Evolutionary conservation across 805 yeast genomes (phyloP), one percentile per base, ranked within the genome.

Genomic region (Debaryomyces hansenii): DNA sequence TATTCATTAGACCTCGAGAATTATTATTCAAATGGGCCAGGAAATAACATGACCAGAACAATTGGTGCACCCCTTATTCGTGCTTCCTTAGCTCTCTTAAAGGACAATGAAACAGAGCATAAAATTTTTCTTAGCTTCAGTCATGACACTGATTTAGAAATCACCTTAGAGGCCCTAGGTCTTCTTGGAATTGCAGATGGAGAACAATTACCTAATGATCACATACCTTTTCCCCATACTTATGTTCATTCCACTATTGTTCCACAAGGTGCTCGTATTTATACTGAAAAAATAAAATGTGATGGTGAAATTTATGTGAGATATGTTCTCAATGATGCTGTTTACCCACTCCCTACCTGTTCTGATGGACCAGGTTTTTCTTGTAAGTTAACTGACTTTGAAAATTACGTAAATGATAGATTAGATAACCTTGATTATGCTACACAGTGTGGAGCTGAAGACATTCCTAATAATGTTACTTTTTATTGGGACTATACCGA

Each of bases 91-190:
- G 66, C 73, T 12, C 70, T 77, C 47, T 67, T 83, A 51, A 63
- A 70, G 48, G 74, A 77, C 40, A 60, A 60, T 18, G 41, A 50
- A 44, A 78, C 79, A 31, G 58, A 61, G 9, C 76, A 75, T 48
- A 84, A 78, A 46, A 70, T 86, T 40, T 84, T 84, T 73, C 72
- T 86, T 53, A 85, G 82, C 53, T 84, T 87, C 70, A 74, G 88
- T 12, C 96, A 89, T 58, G 96, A 89, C 60, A 77, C 85, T 33
- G 85, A 84, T 51, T 63, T 87, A 35, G 70, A 82, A 51, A 69
- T 83, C 35, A 82, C 76, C 54, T 67, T 84, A 55, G 70, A 87
- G 20, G 87, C 92, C 1, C 64, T 86, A 41, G 27, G 27, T 24
- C 27, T 24, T 24, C 90, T 89, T 6, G 60, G 86, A 51, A 50